A percentile compares a stretch with the other conserved stretches of the same genome.
Conservation (phyloP, 768 basidiomycete species). For the Hydnomerulius pinastri region DNA sequence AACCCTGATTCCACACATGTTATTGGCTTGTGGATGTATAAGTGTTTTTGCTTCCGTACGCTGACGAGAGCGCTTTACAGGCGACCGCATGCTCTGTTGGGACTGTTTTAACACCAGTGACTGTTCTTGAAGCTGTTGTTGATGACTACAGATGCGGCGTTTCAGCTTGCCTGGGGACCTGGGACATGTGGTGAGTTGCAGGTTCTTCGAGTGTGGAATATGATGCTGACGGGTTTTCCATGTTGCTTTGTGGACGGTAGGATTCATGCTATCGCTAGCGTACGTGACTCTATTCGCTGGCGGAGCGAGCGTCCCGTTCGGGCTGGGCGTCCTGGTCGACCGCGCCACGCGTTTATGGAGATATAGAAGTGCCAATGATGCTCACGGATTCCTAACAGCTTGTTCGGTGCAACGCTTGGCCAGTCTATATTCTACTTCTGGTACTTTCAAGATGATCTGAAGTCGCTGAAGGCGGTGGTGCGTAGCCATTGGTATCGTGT, state of each 20-base stretch:
- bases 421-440: neutral
- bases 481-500: neutral
- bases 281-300: neutral
- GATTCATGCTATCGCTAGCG: neutral
- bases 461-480: neutral
- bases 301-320: neutral
- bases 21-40: no score
- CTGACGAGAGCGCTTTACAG: no score
- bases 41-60: no score
- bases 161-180: neutral
- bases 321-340: neutral
- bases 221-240: neutral
- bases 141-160: no score
- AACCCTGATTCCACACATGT: no score
- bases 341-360: no score
- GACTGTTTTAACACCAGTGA: no score
- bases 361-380: no score
- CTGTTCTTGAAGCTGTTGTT: no score
- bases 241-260: neutral
- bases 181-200: neutral
- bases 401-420: neutral
- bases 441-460: neutral
- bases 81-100: no score
- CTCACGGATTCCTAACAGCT: no score
- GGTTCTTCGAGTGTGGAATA: neutral